Percentiles rank a stretch among this genome's conserved stretches.
Evolutionary conservation across 352 stramenopile species (phyloP).

Genomic region (Pilasporangium apinafurcum): DNA sequence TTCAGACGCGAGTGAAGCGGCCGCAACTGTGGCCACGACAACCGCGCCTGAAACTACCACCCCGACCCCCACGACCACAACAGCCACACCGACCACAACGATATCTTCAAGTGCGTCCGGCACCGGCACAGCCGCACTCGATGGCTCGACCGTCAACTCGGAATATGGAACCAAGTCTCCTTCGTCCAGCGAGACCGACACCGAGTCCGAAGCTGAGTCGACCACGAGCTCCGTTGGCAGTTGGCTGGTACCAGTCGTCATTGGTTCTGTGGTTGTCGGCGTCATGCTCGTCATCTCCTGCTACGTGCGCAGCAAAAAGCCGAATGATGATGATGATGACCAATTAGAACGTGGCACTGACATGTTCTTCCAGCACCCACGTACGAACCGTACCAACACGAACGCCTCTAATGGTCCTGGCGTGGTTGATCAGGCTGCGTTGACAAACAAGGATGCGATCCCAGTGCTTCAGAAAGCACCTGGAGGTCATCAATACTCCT

Average conservation of each 20-base stretch:
- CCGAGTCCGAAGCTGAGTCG: slow-evolving; percentile 5
- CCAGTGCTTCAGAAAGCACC: too few relatives aligned
- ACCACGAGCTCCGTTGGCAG: slow-evolving; percentile 16
- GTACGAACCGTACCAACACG: too few relatives aligned
- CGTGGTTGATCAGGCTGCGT: too few relatives aligned
- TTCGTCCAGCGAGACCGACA: slow-evolving; percentile 16
- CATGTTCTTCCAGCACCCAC: slow-evolving; percentile 51
- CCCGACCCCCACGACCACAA: slow-evolving; percentile 11
- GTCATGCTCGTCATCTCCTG: slow-evolving; percentile 50
- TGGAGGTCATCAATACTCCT: too few relatives aligned
- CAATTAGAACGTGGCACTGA: slow-evolving; percentile 45
- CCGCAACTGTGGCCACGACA: slow-evolving; percentile 13
- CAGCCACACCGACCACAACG: slow-evolving; percentile 10
- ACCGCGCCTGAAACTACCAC: slow-evolving; percentile 9
- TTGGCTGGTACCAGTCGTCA: slow-evolving; percentile 55
- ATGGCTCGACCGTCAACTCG: slow-evolving; percentile 29
- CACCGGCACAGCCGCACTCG: slow-evolving; percentile 16
- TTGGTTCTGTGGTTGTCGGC: slow-evolving; percentile 45
- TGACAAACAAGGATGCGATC: too few relatives aligned
- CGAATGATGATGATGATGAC: slow-evolving; percentile 39
- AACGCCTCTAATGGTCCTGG: too few relatives aligned
- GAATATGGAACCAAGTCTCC: slow-evolving; percentile 42
- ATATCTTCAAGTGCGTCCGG: slow-evolving; percentile 11
- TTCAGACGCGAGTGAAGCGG: slow-evolving; percentile 8
- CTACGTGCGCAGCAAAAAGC: slow-evolving; percentile 42